Base-by-base conservation (phyloP, 1,284 basidiomycete genomes). In the Cryptococcus floricola region DNA sequence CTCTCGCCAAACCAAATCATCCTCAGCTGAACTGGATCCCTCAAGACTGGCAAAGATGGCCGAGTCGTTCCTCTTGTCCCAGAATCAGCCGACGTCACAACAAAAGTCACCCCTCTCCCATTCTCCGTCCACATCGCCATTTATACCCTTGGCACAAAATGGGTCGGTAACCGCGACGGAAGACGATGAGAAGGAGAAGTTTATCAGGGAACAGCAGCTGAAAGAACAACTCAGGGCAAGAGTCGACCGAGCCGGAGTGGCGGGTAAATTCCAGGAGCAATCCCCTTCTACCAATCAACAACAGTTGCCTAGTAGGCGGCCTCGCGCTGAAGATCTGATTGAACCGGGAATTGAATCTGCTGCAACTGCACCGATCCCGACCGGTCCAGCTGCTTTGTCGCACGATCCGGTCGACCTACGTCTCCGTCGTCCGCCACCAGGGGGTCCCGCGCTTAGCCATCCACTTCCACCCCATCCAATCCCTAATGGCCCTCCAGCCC, bases 31-130 rank as follows among this genome's bases (percentile, higher is more conserved):
- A n/a, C 14, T 60, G 44, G 48, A 60, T 4, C 49, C 58, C 28
- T 34, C 48, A 7, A 18, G 43, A 39, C 45, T 60, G 8, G 58
- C 58, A 8, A 42, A 56, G 34, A 60, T 60, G 54, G 58, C 58
- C 3, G 48, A 60, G 39, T 56, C 54, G 10, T 60, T 60, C 38
- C 52, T 60, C 12, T 4, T 52, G 19, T 52, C 52, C 39, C 58
- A 56, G 19, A 38, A 46, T n/a, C 58, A 57, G 41, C 18, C 38
- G 12, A 41, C 50, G 31, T 3, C 13, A 5, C 28, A 28, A 6
- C 10, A 6, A 39, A 34, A 34, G 31, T 34, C 31, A 34, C 5
- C 31, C 5, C 31, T 34, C 31, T 34, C 31, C 31, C 31, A 34
- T 1, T 34, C 31, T 6, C 7, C 31, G 1, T 5, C 31, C 31